phyloP scores from a whole-genome alignment of 1,284 basidiomycete species.

The Lentinus polychrous region DNA sequence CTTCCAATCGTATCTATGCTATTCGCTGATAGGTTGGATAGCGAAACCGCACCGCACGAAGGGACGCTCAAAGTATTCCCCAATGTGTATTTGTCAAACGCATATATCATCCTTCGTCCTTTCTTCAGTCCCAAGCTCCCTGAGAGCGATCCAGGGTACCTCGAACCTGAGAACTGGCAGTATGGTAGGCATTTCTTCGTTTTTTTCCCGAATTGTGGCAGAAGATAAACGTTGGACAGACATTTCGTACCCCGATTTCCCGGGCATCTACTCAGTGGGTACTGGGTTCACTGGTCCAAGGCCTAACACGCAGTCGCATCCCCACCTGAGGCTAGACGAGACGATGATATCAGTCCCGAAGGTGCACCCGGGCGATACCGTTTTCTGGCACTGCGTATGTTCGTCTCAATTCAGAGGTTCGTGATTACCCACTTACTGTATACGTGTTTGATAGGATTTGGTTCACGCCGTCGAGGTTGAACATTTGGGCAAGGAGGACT shows the following conservation, averaged over 20 bases:
- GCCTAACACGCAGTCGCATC: slow-evolving; percentile 48
- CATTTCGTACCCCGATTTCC: slow-evolving; percentile 49
- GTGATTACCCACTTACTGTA: neutral
- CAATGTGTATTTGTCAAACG: slow-evolving; percentile 63
- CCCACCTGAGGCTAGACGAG: slow-evolving; percentile 60
- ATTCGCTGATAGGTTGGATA: slow-evolving; percentile 16
- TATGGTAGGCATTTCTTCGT: slow-evolving; percentile 41
- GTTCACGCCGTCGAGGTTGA: slow-evolving; percentile 75
- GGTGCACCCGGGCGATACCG: slow-evolving; percentile 76
- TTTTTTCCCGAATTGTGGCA: slow-evolving; percentile 3
- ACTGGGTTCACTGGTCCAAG: slow-evolving; percentile 45
- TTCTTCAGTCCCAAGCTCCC: slow-evolving; percentile 61
- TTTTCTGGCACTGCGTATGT: slow-evolving; percentile 77
- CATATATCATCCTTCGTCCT: slow-evolving; percentile 78
- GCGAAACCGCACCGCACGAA: slow-evolving; percentile 65
- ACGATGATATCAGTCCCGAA: slow-evolving; percentile 73
- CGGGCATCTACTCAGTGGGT: slow-evolving; percentile 40
- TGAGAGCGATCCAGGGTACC: slow-evolving; percentile 32
- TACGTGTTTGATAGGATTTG: slow-evolving; percentile 39
- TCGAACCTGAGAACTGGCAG: slow-evolving; percentile 62
- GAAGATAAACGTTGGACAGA: slow-evolving; percentile 30
- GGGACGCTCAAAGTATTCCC: slow-evolving; percentile 82
- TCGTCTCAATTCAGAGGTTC: neutral
- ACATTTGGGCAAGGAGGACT: slow-evolving; percentile 65
- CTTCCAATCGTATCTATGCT: neutral